These are phyloP conservation scores for Geranium brycei DNA, from an alignment of 345 rosid genomes.

Conservation along the genomic window DNA sequence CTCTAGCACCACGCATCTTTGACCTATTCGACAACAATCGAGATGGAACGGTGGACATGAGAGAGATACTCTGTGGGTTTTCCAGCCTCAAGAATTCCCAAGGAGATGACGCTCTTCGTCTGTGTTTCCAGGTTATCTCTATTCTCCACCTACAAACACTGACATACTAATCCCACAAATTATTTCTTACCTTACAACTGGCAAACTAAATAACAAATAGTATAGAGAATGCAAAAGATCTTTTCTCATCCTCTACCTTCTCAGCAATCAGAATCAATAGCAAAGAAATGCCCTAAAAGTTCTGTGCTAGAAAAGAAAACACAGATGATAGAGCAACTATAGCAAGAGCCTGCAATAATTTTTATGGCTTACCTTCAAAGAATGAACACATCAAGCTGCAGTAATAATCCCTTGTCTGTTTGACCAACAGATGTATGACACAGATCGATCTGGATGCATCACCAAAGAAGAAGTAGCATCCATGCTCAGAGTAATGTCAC, in stretches of 20 bases:
- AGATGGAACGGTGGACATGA: conserved; percentile 53
- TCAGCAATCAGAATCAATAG: too few relatives aligned
- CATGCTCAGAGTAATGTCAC: conserved; percentile 37
- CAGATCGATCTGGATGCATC: conserved; percentile 56
- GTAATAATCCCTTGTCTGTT: not conserved
- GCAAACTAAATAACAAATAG: not conserved
- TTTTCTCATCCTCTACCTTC: too few relatives aligned
- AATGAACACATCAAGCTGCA: not conserved
- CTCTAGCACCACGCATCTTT: conserved; percentile 48
- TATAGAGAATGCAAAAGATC: too few relatives aligned
- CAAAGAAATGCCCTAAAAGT: not conserved
- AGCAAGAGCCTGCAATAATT: too few relatives aligned
- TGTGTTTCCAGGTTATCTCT: conserved; percentile 43
- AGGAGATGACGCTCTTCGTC: conserved; percentile 53
- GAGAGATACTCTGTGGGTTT: conserved; percentile 56
- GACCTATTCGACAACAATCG: conserved; percentile 51
- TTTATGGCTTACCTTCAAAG: not conserved
- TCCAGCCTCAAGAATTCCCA: conserved; percentile 48
- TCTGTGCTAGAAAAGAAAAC: too few relatives aligned
- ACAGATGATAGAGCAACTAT: too few relatives aligned
- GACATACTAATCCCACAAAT: not conserved
- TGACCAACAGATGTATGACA: conserved; percentile 44
- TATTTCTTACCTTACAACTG: not conserved
- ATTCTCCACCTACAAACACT: not conserved
- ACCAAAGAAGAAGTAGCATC: conserved; percentile 63